phyloP scores from a whole-genome alignment of 2,329 filamentous ascomycete genomes.

The Cryphonectria naterciae region DNA sequence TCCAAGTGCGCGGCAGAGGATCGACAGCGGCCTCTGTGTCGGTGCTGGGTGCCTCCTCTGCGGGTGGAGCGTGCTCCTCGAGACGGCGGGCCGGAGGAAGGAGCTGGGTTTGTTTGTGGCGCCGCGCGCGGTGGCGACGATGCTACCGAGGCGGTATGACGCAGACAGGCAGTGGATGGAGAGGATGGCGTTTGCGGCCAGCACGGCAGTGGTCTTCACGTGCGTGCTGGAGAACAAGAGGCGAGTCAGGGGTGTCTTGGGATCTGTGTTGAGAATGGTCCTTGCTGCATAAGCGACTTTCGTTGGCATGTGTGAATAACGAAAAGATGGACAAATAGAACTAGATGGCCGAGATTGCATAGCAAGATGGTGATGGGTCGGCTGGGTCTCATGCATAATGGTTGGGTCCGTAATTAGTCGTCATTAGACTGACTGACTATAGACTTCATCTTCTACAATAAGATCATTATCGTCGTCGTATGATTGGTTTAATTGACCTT shows the following conservation, averaged over 20 bases:
- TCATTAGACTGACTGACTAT: not conserved
- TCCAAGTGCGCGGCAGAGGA: slow-evolving; percentile 49
- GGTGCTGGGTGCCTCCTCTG: slow-evolving; percentile 73
- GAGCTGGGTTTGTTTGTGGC: slow-evolving; percentile 83
- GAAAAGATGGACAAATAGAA: not conserved
- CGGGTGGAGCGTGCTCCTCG: slow-evolving; percentile 80
- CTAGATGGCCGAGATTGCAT: not conserved
- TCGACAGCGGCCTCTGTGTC: slow-evolving; percentile 70
- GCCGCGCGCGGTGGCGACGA: slow-evolving; percentile 74
- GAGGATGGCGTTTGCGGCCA: slow-evolving; percentile 66
- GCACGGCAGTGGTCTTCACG: slow-evolving; percentile 72
- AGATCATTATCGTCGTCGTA: not conserved
- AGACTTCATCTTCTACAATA: not conserved
- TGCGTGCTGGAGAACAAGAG: slow-evolving; percentile 64
- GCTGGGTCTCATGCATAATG: not conserved
- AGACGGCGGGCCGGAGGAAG: slow-evolving; percentile 66
- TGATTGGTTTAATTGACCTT: not conserved
- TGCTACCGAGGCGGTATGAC: slow-evolving; percentile 72
- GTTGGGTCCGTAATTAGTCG: not conserved
- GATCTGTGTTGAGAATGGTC: slow-evolving; percentile 59
- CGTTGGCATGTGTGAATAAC: not conserved
- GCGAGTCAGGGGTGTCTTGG: slow-evolving; percentile 71
- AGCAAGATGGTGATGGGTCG: not conserved
- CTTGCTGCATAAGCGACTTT: slow-evolving; percentile 39
- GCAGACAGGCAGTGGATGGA: slow-evolving; percentile 68